Percentiles rank a stretch among this genome's conserved stretches.
phyloP scores from a whole-genome alignment of 305 asterid species.

The Fraxinus velutina region DNA sequence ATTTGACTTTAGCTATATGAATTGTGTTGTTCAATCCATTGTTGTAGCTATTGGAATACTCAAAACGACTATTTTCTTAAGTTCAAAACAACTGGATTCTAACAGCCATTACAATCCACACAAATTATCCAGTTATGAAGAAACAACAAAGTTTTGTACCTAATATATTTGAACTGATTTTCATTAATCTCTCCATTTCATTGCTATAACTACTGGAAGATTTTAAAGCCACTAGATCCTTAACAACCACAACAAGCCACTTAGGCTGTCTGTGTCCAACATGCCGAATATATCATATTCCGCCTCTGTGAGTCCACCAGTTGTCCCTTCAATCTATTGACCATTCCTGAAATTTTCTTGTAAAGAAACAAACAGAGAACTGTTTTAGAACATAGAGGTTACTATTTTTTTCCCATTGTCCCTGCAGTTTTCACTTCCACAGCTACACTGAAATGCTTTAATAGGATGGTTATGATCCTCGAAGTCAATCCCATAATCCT shows the following conservation, averaged over 20 bases:
- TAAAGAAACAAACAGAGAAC: neutral
- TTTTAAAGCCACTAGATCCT: neutral
- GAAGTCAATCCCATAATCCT: conserved; percentile 69
- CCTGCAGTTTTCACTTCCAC: conserved; percentile 57
- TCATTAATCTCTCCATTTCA: neutral
- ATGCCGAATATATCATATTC: neutral
- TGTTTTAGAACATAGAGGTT: conserved; percentile 1
- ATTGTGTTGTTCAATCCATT: neutral
- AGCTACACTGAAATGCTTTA: conserved; percentile 57
- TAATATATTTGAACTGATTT: neutral
- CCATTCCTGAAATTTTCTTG: neutral
- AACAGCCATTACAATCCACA: neutral
- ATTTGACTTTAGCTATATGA: neutral
- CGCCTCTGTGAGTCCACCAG: neutral
- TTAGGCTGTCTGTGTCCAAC: neutral
- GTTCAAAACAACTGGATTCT: neutral
- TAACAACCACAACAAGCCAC: neutral
- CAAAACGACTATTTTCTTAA: neutral
- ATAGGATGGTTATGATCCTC: conserved; percentile 46
- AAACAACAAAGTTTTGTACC: neutral
- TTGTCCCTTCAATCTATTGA: neutral
- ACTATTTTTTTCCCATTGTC: conserved; percentile 28
- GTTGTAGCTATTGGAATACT: neutral
- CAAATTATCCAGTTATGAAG: neutral
- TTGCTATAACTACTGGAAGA: neutral